phyloP scores from a whole-genome alignment of 306 rosid genomes.

The Castanea mollissima region DNA sequence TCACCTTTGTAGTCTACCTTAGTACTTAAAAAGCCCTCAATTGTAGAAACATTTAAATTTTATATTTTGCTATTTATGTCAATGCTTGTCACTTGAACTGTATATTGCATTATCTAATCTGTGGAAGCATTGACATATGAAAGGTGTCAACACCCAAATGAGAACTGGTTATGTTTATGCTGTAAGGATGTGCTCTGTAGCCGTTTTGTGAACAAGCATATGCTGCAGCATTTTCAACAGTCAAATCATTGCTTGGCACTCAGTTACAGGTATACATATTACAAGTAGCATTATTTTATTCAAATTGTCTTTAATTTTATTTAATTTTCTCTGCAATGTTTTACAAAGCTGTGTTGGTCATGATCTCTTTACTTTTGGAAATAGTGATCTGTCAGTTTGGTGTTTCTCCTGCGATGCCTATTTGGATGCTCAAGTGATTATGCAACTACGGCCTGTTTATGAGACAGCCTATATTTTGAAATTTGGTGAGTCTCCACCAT shows the following conservation, averaged over 20 bases:
- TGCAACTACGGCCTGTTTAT: conserved; percentile 56
- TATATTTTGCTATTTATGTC: too few relatives aligned
- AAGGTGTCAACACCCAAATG: conserved; percentile 69
- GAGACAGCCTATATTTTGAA: conserved; percentile 62
- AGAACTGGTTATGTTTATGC: conserved; percentile 85
- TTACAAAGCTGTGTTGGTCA: not conserved
- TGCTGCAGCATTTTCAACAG: conserved; percentile 60
- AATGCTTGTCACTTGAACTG: not conserved
- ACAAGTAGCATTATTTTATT: not conserved
- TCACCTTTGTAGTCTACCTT: too few relatives aligned
- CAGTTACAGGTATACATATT: conserved; percentile 60
- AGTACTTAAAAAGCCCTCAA: too few relatives aligned
- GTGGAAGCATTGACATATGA: conserved; percentile 2
- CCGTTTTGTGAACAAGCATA: conserved; percentile 87
- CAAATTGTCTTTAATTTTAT: not conserved
- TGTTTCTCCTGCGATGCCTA: conserved; percentile 87
- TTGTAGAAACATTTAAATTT: too few relatives aligned
- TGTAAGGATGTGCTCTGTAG: conserved; percentile 80
- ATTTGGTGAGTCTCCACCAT: conserved; percentile 62
- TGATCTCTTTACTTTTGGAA: conserved; percentile 5
- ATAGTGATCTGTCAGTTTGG: conserved; percentile 85
- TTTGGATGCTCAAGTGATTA: conserved; percentile 73
- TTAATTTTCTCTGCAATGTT: not conserved
- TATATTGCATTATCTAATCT: not conserved
- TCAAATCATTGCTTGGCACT: conserved; percentile 59